Evolutionary conservation across 2,329 filamentous ascomycete species (phyloP).

Genomic region (Botryotinia narcissicola): DNA sequence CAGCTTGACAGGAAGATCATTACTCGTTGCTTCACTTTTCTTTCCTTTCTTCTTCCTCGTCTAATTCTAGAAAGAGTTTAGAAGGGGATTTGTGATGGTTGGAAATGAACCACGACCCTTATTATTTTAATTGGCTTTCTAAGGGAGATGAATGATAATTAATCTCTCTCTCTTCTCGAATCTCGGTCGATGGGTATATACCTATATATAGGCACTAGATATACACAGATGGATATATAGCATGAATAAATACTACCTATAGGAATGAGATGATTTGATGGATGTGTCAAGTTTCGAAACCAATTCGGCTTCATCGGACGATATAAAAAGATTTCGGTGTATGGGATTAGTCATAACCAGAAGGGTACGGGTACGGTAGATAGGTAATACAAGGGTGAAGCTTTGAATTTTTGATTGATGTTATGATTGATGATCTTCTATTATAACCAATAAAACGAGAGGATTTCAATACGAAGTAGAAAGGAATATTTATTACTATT

Average conservation of each 20-base stretch:
- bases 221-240: neutral
- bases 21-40: slow-evolving; percentile 34
- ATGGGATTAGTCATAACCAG: neutral
- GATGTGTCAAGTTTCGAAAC: neutral
- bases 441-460: too few relatives aligned
- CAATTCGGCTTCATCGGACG: neutral
- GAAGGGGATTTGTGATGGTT: neutral
- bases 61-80: neutral
- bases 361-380: too few relatives aligned
- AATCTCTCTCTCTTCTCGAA: neutral
- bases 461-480: neutral
- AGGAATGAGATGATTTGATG: neutral
- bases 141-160: neutral
- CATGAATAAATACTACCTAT: neutral
- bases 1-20: slow-evolving; percentile 14
- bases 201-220: neutral
- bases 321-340: neutral
- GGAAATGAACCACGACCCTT: neutral
- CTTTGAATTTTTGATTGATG: neutral
- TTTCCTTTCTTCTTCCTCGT: neutral
- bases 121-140: neutral
- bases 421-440: neutral
- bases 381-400: neutral
- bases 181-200: neutral
- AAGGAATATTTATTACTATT: neutral